Percentiles rank a stretch among this genome's conserved stretches.
phyloP scores from a whole-genome alignment of 1,139 yeast species.

The Taphrina sp. region DNA sequence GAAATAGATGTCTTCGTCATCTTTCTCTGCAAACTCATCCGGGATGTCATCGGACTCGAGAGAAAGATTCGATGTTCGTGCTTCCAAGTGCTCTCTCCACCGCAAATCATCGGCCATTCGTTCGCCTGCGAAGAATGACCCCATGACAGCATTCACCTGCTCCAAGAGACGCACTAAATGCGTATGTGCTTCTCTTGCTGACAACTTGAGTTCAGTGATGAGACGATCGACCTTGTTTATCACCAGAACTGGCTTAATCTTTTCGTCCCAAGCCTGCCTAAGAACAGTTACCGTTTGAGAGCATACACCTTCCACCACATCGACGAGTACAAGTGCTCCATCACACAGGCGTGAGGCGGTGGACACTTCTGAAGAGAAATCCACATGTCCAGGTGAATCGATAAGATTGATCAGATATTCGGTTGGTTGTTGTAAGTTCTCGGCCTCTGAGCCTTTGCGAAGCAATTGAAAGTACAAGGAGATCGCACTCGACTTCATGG shows the following conservation, averaged over 20 bases:
- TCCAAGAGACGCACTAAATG: conserved; percentile 78
- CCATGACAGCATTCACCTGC: conserved; percentile 92
- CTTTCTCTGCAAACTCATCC: conserved; percentile 67
- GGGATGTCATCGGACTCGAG: conserved; percentile 45
- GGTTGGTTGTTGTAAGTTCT: conserved; percentile 42
- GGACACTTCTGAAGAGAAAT: conserved; percentile 92
- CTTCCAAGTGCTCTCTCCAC: conserved; percentile 63
- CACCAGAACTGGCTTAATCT: conserved; percentile 83
- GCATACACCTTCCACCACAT: conserved; percentile 97
- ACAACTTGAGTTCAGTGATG: conserved; percentile 72
- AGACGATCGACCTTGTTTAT: conserved; percentile 89
- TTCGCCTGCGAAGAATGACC: conserved; percentile 89
- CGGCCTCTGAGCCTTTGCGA: background rate
- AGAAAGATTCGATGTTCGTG: conserved; percentile 3
- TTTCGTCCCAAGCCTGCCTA: conserved; percentile 94
- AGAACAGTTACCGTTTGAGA: conserved; percentile 79
- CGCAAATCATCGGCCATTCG: conserved; percentile 74
- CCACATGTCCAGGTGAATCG: conserved; percentile 98
- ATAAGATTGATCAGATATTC: conserved; percentile 88
- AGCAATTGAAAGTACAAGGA: conserved; percentile 62
- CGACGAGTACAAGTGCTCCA: conserved; percentile 92
- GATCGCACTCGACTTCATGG: conserved; percentile 87
- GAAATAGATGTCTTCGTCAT: conserved; percentile 82
- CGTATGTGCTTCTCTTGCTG: conserved; percentile 80
- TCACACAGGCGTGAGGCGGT: conserved; percentile 94